Evolutionary conservation across 2,329 filamentous ascomycete species (phyloP), one percentile per base, ranked within the genome.

Genomic region (Fusarium euwallaceae): DNA sequence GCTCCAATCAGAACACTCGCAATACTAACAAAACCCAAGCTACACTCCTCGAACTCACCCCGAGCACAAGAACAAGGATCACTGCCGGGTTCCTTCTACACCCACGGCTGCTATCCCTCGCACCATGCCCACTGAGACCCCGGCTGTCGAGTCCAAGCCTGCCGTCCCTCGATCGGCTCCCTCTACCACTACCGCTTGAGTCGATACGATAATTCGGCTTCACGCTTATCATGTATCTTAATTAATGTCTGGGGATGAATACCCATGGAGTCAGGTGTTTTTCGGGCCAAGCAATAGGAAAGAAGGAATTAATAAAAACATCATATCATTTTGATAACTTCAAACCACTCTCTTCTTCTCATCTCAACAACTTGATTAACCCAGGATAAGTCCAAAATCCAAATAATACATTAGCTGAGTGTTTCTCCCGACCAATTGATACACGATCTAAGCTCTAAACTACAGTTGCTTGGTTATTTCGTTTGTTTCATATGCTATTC

Each of bases 371-470:
- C 59, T 48, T 45, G 16, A 41, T 53, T n/a, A 53, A 53, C 48
- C 48, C 20, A 41, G 20, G 45, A 63, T 12, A 37, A 45, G 5
- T 55, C 16, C 22, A 24, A 56, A 36, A 22, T 41, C 61, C 65
- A 61, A 62, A 53, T 29, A 65, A 64, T 71, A 71, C 61, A 64
- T 71, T 66, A 62, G 66, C 61, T 34, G 37, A 34, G 61, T 63
- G 66, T 29, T 73, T 36, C 14, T 48, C 22, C 41, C 48, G 58
- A 32, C 69, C 74, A 71, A 76, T 76, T 74, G 74, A 74, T 79
- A 79, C 71, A 79, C 77, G 76, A 78, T 77, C 75, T 78, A 72
- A 76, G 61, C 60, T 77, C 71, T 79, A 80, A 71, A 78, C 77
- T 80, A 78, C 74, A 78, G 51, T 69, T 70, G 59, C 59, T 74